Base-by-base conservation (phyloP, 2,329 filamentous ascomycete genomes). In the Curvularia sp. region DNA sequence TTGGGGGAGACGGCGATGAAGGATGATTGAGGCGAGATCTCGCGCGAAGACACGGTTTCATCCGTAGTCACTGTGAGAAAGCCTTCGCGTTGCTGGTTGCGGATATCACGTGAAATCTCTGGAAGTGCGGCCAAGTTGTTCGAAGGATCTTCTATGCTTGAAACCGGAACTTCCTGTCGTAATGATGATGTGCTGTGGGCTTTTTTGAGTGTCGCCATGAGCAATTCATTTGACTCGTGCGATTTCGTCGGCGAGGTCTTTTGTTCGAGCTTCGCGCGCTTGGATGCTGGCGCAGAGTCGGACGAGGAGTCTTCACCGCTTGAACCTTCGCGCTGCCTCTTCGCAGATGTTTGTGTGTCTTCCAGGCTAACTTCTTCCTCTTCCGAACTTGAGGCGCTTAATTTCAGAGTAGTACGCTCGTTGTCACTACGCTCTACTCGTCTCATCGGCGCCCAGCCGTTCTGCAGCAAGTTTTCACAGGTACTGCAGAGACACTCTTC, bases 401-500 rank as follows among this genome's bases (percentile, higher is more conserved):
- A 55, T 57, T 54, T 41, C n/a, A 63, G 57, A 18, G 68, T 63
- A 18, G 57, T 60, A 41, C 60, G 20, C 15, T 71, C 65, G 2
- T 66, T 71, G 0, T 75, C 61, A 60, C 79, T 66, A 62, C 78
- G 63, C 62, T 79, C 65, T 60, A 74, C 58, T 13, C 63, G 66
- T 57, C 73, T 71, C 64, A 71, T 71, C 0, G 81, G 84, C 38
- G 86, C 85, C 96, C 96, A 99, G 1, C 95, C 95, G 74, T 97
- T 98, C 53, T 85, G 83, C 57, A 86, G 80, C 3, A 83, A 81
- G 22, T 84, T 82, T 78, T 99, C 95, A 75, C 95, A 99, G 0
- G 91, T 95, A 67, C 85, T 85, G 76, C 95, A 99, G 1, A 99
- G 81, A 74, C 95, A 99, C 74, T 99, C 95, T 76, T 93, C 93